Evolutionary conservation across 2,329 filamentous ascomycete species (phyloP), one percentile per base, ranked within the genome.

Genomic region (Cercospora sojina): DNA sequence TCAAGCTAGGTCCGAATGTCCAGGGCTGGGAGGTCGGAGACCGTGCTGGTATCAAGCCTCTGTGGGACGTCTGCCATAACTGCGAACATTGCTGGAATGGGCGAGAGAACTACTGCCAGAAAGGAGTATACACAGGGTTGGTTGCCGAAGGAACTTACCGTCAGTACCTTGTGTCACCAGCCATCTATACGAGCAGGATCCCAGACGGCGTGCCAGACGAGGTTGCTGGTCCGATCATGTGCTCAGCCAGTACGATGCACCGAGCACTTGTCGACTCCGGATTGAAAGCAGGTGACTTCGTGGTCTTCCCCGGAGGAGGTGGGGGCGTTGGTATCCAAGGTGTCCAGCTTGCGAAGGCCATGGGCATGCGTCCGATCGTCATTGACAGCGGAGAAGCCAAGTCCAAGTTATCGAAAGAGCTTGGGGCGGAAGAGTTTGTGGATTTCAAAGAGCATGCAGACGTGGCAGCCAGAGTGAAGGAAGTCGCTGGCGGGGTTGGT

Each of bases 141-240:
- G 74, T 73, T 27, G 77, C 68, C 53, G 77, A 78, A 43, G 77
- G 85, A 1, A 84, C 84, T 0, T 88, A 87, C 74, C 83, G 86
- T 74, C 84, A 88, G 74, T 89, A 88, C 72, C 76, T 88, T 49
- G 79, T 82, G n/a, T 83, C 82, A 0, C 85, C 86, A 0, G 85
- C 84, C 12, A 80, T 79, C 55, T 87, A 86, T 71, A 84, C 84
- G 0, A 81, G 81, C 0, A 79, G 81, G 32, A 87, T 88, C 62
- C 86, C 85, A 0, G 83, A 87, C 25, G 84, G 82, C 0, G 81
- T 88, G 0, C 75, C 78, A 0, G 85, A 87, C 66, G 81, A 84
- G 67, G 71, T 85, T 20, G 86, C 86, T 3, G 86, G 82, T 0
- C 86, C 86, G 0, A 82, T 88, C 65, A 87, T 88, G 84, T 88